Conservation (phyloP, 805 yeast genomes). For the Vanderwaltozyma tropicalis region DNA sequence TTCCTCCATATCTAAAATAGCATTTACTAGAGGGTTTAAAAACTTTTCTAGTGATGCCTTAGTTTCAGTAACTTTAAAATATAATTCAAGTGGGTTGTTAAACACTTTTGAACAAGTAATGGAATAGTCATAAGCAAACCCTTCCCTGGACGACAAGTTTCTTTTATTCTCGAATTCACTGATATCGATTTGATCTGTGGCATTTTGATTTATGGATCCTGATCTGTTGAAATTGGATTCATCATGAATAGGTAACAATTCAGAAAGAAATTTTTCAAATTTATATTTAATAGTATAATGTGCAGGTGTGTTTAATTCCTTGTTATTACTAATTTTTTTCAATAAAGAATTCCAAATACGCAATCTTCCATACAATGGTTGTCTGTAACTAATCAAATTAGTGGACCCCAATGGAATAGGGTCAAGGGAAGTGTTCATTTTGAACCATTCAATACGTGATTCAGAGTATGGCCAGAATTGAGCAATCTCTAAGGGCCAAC, state of each 20-base stretch:
- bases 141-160: constrained; percentile 10
- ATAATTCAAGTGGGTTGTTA: constrained; percentile 13
- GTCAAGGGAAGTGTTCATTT: constrained; percentile 9
- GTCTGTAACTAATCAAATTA: constrained; percentile 22
- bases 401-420: constrained; percentile 13
- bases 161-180: constrained; percentile 1
- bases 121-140: constrained; percentile 15
- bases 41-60: constrained; percentile 10
- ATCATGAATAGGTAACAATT: constrained; percentile 19
- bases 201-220: constrained; percentile 7
- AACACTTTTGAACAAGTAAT: constrained; percentile 13
- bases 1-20: constrained; percentile 17
- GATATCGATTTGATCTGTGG: not conserved
- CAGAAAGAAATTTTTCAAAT: constrained; percentile 18
- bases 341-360: constrained; percentile 25
- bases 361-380: constrained; percentile 22
- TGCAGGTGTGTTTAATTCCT: constrained; percentile 16
- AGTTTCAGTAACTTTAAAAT: constrained; percentile 7
- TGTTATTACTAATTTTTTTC: constrained; percentile 11
- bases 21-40: constrained; percentile 11
- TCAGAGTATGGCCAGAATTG: constrained; percentile 25
- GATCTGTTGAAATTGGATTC: constrained; percentile 25
- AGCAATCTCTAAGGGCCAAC: constrained; percentile 17
- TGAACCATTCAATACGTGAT: constrained; percentile 24
- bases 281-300: constrained; percentile 19